Base-by-base conservation (phyloP, 2,329 filamentous ascomycete genomes). In the Trichophyton equinum region DNA sequence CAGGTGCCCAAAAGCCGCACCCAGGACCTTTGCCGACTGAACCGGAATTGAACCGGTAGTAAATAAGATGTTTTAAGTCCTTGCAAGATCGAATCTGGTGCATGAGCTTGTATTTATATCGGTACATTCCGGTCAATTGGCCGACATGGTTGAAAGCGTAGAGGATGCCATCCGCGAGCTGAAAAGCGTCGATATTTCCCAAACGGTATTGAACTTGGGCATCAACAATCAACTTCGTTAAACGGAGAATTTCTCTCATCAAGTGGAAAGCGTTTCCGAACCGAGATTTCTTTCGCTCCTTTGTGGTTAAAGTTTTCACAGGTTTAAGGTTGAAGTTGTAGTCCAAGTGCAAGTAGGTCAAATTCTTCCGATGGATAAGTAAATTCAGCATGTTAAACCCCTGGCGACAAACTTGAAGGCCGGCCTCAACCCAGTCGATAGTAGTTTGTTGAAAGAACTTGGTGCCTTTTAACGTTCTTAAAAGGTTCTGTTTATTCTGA, bases 61-160 rank as follows among this genome's bases (percentile, higher is more conserved):
- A 99, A 66, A 99, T 97, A 64, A 99, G 78, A 82, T 99, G 94
- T 82, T 99, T 99, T 71, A 99, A 75, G 76, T 99, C 94, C 76
- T 99, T 99, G 80, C 94, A 99, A 0, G 94, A 95, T 68, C 94
- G 89, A 68, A 99, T 99, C 75, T 99, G 94, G 73, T 99, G 94
- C 94, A 99, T 99, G 61, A 99, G 81, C 81, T 99, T 99, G 80
- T 99, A 99, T 81, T 99, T 99, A 82, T 99, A 99, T 63, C 94
- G 88, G 77, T 99, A 99, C 94, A 99, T 99, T 72, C 94, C 94
- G 15, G 94, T 99, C 64, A 99, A 80, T 75, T 99, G 95, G 64
- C 94, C 94, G 61, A 99, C 94, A 68, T 99, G 94, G 76, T 99
- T 99, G 79, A 99, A 99, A 18, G 94, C 95, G 68, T 99, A 99